These are phyloP conservation scores for Cyanodermella asteris DNA, from an alignment of 2,329 filamentous ascomycete species.

Conservation along the genomic window DNA sequence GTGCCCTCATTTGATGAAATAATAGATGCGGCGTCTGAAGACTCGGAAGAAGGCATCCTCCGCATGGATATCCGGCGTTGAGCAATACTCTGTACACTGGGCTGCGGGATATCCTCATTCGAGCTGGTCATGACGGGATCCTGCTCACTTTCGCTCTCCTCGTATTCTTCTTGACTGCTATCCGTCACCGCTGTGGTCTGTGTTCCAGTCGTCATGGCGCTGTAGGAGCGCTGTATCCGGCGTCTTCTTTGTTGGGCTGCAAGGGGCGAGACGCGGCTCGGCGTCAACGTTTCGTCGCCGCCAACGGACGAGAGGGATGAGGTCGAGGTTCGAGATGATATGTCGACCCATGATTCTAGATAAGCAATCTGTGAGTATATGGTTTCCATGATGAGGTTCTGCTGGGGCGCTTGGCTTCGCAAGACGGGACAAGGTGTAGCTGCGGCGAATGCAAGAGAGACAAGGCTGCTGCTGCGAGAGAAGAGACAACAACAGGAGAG, in stretches of 20 bases:
- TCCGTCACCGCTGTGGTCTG: conserved; percentile 24
- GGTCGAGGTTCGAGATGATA: conserved; percentile 78
- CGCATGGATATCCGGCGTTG: conserved; percentile 16
- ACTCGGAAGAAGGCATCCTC: conserved; percentile 10
- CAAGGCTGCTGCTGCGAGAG: conserved; percentile 1
- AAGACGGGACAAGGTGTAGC: conserved; percentile 5
- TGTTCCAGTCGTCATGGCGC: conserved; percentile 15
- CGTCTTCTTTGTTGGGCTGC: conserved; percentile 35
- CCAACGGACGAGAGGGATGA: conserved; percentile 66
- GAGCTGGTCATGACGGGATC: conserved; percentile 47
- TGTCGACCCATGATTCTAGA: conserved; percentile 88
- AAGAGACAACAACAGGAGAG: neutral
- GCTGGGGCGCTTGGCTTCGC: conserved; percentile 8
- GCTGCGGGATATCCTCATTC: conserved; percentile 39
- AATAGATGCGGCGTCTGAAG: conserved; percentile 16
- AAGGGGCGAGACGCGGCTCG: conserved; percentile 51
- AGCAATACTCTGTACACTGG: too few relatives aligned
- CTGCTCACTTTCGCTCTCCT: conserved; percentile 79
- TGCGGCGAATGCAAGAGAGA: conserved; percentile 1
- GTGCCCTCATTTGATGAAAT: conserved; percentile 35
- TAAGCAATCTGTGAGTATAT: conserved; percentile 25
- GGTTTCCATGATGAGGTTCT: conserved; percentile 5
- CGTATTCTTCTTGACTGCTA: conserved; percentile 86
- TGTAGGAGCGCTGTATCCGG: conserved; percentile 12
- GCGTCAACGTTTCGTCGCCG: conserved; percentile 73